Conservation (phyloP, 192 early-diverging fungal species). For the Diversispora eburnea region DNA sequence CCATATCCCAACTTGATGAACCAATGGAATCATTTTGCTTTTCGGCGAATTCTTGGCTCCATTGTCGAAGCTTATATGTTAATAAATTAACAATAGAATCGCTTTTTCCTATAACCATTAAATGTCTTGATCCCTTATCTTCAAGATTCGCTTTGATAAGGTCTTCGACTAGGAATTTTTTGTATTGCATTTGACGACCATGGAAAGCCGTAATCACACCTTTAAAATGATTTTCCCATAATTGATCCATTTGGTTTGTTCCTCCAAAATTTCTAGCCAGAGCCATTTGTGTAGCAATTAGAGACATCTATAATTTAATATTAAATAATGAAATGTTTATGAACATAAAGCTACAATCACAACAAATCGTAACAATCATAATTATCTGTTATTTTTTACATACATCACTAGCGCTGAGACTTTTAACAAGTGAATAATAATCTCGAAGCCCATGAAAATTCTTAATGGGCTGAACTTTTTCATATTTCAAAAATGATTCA, state of each 20-base stretch:
- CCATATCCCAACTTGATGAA: too few species aligned
- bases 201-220: neutral
- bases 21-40: too few species aligned
- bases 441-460: slow-evolving; percentile 2
- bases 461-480: neutral
- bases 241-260: neutral
- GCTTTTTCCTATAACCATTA: too few species aligned
- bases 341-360: neutral
- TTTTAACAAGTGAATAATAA: neutral
- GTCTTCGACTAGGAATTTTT: neutral
- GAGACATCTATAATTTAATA: neutral
- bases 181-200: neutral
- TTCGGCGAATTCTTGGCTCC: too few species aligned
- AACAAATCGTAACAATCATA: too few species aligned
- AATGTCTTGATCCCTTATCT: too few species aligned
- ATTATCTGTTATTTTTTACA: neutral
- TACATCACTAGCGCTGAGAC: neutral
- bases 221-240: neutral
- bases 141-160: neutral
- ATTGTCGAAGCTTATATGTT: too few species aligned
- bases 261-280: neutral
- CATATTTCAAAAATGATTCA: neutral
- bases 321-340: neutral
- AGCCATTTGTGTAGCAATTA: neutral
- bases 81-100: too few species aligned